Conservation (phyloP, 768 basidiomycete genomes). For the Boletus subcaerulescens region DNA sequence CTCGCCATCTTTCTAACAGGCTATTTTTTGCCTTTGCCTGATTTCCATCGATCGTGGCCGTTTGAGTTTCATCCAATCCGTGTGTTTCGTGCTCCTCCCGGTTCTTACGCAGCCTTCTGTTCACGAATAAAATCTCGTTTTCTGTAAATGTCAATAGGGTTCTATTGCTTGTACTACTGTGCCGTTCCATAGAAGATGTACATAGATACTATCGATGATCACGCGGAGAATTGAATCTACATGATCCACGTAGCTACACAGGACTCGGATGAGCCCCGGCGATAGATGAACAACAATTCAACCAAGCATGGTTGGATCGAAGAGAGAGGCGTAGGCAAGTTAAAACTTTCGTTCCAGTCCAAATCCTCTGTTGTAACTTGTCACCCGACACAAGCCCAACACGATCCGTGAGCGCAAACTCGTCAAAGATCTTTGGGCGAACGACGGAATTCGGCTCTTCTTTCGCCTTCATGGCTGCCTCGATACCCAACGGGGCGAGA, state of each 20-base stretch:
- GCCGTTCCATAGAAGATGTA: too few species aligned
- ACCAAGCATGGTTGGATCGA: too few species aligned
- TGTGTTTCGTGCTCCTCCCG: too few species aligned
- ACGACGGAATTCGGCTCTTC: conserved; percentile 33
- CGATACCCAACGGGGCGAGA: conserved; percentile 62
- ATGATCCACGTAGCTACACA: too few species aligned
- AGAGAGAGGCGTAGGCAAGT: too few species aligned
- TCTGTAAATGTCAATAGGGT: too few species aligned
- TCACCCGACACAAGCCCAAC: conserved; percentile 64
- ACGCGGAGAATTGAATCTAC: too few species aligned
- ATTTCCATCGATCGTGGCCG: neutral
- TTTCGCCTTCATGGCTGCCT: conserved; percentile 49
- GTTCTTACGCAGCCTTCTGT: too few species aligned
- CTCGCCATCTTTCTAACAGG: conserved; percentile 3
- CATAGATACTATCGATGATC: too few species aligned
- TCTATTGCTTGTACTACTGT: too few species aligned
- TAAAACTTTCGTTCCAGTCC: conserved; percentile 73
- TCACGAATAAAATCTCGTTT: neutral
- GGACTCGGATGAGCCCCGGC: too few species aligned
- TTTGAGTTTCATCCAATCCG: neutral
- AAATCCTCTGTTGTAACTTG: conserved; percentile 64
- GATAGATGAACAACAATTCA: too few species aligned
- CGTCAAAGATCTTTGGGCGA: conserved; percentile 53
- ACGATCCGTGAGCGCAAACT: conserved; percentile 55
- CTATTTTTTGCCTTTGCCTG: conserved; percentile 15